phyloP scores from a whole-genome alignment of 31 red algal species.

The Asparagopsis taxiformis region DNA sequence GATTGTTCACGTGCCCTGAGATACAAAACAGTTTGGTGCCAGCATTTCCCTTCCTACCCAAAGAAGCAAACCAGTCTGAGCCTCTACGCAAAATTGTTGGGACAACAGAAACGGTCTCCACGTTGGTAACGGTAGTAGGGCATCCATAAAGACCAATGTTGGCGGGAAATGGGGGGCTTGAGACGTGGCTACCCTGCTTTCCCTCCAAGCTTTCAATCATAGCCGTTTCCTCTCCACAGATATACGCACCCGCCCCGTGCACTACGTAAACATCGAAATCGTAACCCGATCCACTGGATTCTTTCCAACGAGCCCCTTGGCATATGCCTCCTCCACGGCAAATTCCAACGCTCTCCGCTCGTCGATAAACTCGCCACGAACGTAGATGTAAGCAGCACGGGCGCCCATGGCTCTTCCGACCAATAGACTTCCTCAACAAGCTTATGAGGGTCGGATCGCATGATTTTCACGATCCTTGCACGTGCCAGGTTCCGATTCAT shows the following conservation, averaged over 20 bases:
- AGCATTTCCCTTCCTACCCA: conserved; percentile 93
- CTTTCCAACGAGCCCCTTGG: conserved; percentile 89
- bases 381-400: conserved; percentile 92
- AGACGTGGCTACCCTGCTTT: conserved; percentile 96
- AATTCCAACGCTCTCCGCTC: conserved; percentile 79
- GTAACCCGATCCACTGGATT: conserved; percentile 89
- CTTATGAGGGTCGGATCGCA: conserved; percentile 98
- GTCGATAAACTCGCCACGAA: conserved; percentile 95
- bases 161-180: conserved; percentile 99
- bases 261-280: conserved; percentile 97
- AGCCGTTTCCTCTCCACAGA: conserved; percentile 99
- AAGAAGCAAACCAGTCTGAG: conserved; percentile 88
- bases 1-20: conserved; percentile 96
- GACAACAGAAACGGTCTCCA: conserved; percentile 95
- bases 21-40: conserved; percentile 98
- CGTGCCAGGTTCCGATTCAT: conserved; percentile 99
- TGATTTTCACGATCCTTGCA: conserved; percentile 99
- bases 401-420: conserved; percentile 91
- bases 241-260: conserved; percentile 98
- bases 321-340: conserved; percentile 90
- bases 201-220: conserved; percentile 99
- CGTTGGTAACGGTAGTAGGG: conserved; percentile 97
- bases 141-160: conserved; percentile 99
- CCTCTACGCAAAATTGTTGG: conserved; percentile 96
- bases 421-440: conserved; percentile 90